Conservation (phyloP, 1,139 yeast species). For the Geotrichum bryndzae region DNA sequence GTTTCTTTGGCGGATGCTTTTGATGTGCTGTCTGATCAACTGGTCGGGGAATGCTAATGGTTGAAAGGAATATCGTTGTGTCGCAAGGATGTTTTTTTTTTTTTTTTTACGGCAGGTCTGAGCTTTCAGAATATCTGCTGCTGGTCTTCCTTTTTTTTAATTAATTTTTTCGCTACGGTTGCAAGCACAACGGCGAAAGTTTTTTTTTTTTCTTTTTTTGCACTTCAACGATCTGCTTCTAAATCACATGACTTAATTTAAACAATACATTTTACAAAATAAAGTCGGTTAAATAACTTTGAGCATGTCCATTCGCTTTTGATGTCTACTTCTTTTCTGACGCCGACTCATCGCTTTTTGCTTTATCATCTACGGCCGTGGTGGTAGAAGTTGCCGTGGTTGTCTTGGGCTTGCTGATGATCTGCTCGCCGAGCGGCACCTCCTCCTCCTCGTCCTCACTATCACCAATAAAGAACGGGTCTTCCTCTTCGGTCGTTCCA, state of each 20-base stretch:
- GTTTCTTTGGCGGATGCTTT: neutral
- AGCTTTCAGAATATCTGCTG: neutral
- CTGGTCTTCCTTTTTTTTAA: neutral
- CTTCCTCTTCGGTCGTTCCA: conserved; percentile 47
- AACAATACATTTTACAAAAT: neutral
- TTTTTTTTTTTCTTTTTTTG: too few species aligned
- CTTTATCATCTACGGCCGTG: conserved; percentile 17
- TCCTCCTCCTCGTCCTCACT: conserved; percentile 54
- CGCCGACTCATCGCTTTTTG: neutral
- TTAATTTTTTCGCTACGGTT: neutral
- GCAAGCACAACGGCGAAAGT: neutral
- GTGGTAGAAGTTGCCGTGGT: conserved; percentile 22
- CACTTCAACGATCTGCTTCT: neutral
- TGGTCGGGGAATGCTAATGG: neutral
- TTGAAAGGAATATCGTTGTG: neutral
- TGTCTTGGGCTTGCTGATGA: neutral
- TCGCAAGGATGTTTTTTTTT: neutral
- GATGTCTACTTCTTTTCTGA: conserved; percentile 2
- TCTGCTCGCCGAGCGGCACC: conserved; percentile 10
- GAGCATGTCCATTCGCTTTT: neutral
- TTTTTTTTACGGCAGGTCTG: neutral
- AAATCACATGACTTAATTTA: neutral
- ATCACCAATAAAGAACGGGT: conserved; percentile 67
- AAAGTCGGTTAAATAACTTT: neutral
- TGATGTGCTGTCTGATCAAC: neutral